A percentile compares a stretch with the other conserved stretches of the same genome.
These are phyloP conservation scores for Olyra latifolia DNA, from an alignment of 176 grass and related monocot genomes.

Conservation along the genomic window DNA sequence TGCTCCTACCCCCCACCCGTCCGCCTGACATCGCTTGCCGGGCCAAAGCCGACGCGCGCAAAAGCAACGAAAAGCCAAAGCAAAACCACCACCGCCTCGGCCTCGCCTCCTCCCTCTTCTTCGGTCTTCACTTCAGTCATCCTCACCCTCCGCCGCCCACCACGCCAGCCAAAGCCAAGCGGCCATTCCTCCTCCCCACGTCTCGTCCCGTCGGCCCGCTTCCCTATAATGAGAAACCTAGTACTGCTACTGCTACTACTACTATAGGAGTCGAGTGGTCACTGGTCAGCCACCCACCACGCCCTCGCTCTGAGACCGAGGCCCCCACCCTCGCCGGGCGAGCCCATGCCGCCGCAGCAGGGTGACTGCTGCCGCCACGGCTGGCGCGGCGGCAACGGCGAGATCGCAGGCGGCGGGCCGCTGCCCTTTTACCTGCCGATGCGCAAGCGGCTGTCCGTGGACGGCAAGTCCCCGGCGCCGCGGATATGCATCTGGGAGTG, in stretches of 20 bases:
- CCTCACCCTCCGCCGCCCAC: neutral
- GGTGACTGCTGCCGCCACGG: constrained; percentile 35
- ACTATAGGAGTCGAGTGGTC: constrained; percentile 23
- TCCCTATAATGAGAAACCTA: constrained; percentile 45
- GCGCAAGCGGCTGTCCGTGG: constrained; percentile 57
- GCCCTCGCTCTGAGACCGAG: neutral
- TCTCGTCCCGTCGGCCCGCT: neutral
- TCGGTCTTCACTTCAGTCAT: too few species aligned
- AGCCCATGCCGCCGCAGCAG: constrained; percentile 45
- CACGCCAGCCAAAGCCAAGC: constrained; percentile 29
- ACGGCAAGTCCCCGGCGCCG: constrained; percentile 44
- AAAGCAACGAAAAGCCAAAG: constrained; percentile 59
- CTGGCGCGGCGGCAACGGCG: neutral
- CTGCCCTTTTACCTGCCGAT: constrained; percentile 42
- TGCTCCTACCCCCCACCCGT: neutral
- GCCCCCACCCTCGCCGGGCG: neutral
- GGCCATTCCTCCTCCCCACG: neutral
- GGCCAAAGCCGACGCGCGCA: constrained; percentile 58
- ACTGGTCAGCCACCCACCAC: neutral
- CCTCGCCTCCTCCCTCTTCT: neutral
- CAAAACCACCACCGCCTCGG: constrained; percentile 10
- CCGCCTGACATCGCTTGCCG: constrained; percentile 43
- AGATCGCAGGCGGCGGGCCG: constrained; percentile 22
- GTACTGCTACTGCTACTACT: constrained; percentile 23
- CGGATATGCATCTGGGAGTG: constrained; percentile 92